Evolutionary conservation across 2,329 filamentous ascomycete species (phyloP).

Genomic region (Neopestalotiopsis clavispora): DNA sequence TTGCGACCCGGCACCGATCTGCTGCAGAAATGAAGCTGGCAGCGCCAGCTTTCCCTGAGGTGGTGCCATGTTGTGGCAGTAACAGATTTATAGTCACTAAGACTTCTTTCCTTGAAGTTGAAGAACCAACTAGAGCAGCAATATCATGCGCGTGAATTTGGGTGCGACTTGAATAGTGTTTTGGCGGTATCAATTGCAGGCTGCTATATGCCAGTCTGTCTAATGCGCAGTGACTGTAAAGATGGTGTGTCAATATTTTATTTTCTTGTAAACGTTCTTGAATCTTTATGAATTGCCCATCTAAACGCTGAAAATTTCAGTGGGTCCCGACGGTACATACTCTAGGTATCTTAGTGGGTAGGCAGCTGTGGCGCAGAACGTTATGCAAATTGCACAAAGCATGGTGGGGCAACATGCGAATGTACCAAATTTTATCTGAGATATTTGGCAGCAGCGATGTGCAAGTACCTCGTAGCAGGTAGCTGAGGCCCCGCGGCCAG

Average conservation of each 20-base stretch:
- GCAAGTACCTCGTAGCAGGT: no score
- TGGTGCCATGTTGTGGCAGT: constrained; percentile 12
- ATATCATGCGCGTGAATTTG: background rate
- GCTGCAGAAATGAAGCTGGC: constrained; percentile 47
- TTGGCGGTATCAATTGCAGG: background rate
- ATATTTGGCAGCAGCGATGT: no score
- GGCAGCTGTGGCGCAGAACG: background rate
- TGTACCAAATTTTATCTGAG: background rate
- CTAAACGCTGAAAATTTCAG: constrained; percentile 3
- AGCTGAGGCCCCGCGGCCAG: background rate
- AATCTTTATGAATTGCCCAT: background rate
- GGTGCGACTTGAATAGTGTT: background rate
- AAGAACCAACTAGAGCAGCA: background rate
- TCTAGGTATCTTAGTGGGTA: background rate
- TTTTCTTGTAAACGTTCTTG: no score
- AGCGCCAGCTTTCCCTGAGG: constrained; percentile 43
- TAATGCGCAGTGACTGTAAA: background rate
- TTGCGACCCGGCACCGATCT: constrained; percentile 42
- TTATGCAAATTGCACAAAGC: no score
- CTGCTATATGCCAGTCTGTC: background rate
- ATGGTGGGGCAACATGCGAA: background rate
- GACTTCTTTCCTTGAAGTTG: constrained; percentile 25
- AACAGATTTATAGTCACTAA: constrained; percentile 17
- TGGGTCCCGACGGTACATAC: background rate
- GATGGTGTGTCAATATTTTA: background rate